A percentile compares a stretch with the other conserved stretches of the same genome.
phyloP scores from a whole-genome alignment of 495 filamentous ascomycete species.

The Penicillium robsamsonii region DNA sequence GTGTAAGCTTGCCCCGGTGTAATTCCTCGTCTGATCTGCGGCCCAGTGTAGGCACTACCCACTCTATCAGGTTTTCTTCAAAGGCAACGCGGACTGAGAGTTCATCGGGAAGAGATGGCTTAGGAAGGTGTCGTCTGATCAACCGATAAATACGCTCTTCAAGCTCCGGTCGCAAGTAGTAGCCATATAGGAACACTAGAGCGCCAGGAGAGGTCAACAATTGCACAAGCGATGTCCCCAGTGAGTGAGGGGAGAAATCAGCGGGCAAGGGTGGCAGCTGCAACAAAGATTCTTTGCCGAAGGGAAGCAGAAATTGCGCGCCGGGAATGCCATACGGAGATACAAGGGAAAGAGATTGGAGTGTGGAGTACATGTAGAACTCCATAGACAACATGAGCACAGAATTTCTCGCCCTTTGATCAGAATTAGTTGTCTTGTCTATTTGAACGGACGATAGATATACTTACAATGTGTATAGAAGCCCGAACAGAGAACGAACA shows the following conservation, averaged over 20 bases:
- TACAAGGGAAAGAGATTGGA: slow-evolving; percentile 48
- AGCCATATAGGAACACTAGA: slow-evolving; percentile 37
- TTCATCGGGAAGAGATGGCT: slow-evolving; percentile 43
- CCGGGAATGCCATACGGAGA: slow-evolving; percentile 34
- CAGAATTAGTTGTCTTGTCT: slow-evolving; percentile 14
- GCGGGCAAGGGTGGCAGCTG: slow-evolving; percentile 34
- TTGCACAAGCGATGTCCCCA: slow-evolving; percentile 25
- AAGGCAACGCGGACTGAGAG: slow-evolving; percentile 46
- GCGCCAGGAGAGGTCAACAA: slow-evolving; percentile 36
- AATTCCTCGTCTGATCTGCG: slow-evolving; percentile 44
- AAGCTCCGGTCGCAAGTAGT: slow-evolving; percentile 39
- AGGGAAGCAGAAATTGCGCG: slow-evolving; percentile 34
- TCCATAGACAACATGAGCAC: slow-evolving; percentile 44
- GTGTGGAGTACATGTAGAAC: slow-evolving; percentile 47
- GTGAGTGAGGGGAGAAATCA: slow-evolving; percentile 30
- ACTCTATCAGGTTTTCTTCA: slow-evolving; percentile 50
- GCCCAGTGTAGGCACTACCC: slow-evolving; percentile 45
- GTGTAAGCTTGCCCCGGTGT: slow-evolving; percentile 38
- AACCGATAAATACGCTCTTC: slow-evolving; percentile 46
- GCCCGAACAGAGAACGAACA: slow-evolving; percentile 30
- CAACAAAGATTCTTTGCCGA: slow-evolving; percentile 35
- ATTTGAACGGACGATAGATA: background rate
- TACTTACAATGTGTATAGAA: slow-evolving; percentile 38
- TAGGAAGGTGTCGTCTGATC: slow-evolving; percentile 44
- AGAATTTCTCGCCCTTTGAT: slow-evolving; percentile 33